phyloP scores from a whole-genome alignment of 306 rosid species.

The Carpinus viminea region DNA sequence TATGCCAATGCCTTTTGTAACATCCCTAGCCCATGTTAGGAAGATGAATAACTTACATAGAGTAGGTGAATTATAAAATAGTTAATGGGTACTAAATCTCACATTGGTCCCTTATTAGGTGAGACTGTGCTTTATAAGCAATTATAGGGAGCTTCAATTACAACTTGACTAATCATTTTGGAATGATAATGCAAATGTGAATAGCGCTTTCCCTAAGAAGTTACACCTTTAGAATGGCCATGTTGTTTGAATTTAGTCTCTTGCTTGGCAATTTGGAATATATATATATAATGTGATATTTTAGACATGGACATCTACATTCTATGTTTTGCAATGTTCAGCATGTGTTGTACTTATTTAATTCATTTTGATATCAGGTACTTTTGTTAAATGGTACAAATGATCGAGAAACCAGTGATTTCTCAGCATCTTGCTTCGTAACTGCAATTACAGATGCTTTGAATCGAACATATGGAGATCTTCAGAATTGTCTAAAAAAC shows the following conservation, averaged over 20 bases:
- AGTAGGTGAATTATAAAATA: too few species aligned
- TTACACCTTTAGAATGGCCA: neutral
- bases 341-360: conserved; percentile 11
- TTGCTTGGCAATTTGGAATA: conserved; percentile 11
- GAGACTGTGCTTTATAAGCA: too few species aligned
- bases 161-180: too few species aligned
- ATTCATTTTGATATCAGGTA: conserved; percentile 44
- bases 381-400: conserved; percentile 71
- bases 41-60: too few species aligned
- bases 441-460: conserved; percentile 88
- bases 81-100: too few species aligned
- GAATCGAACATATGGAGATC: conserved; percentile 78
- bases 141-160: too few species aligned
- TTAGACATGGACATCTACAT: conserved; percentile 14
- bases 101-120: too few species aligned
- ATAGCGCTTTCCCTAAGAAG: too few species aligned
- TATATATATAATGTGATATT: conserved; percentile 13
- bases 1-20: neutral
- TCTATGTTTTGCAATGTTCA: conserved; percentile 4
- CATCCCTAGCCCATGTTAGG: too few species aligned
- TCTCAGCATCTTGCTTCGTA: conserved; percentile 77
- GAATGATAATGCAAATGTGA: too few species aligned
- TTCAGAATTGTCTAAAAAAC: conserved; percentile 55
- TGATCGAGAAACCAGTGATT: conserved; percentile 85
- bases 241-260: conserved; percentile 9